Evolutionary conservation across 2,329 filamentous ascomycete species (phyloP).

Genomic region (Epichloe festucae): DNA sequence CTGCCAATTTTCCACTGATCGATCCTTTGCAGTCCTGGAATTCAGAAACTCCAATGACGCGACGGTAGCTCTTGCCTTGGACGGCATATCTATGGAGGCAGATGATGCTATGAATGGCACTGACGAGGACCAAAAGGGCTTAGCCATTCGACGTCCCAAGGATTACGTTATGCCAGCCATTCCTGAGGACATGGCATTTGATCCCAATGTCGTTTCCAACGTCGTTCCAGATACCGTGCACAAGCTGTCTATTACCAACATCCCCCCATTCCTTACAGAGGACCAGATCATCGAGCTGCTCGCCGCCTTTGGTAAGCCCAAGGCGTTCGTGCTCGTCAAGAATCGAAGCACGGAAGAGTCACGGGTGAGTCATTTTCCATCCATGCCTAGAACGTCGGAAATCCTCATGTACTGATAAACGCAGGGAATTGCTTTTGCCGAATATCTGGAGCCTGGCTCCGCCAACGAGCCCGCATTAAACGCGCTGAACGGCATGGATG

Average conservation of each 20-base stretch:
- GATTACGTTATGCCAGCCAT: conserved; percentile 90
- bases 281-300: conserved; percentile 87
- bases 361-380: conserved; percentile 39
- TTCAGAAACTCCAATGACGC: conserved; percentile 81
- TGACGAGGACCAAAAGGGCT: conserved; percentile 41
- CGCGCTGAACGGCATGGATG: conserved; percentile 82
- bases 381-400: conserved; percentile 9
- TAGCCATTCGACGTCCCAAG: conserved; percentile 77
- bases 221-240: conserved; percentile 83
- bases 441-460: conserved; percentile 62
- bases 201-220: conserved; percentile 64
- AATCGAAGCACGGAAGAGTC: conserved; percentile 78
- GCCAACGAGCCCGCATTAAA: conserved; percentile 79
- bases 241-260: conserved; percentile 87
- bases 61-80: conserved; percentile 79
- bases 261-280: conserved; percentile 77
- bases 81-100: conserved; percentile 79
- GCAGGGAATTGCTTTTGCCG: conserved; percentile 91
- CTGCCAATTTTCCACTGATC: conserved; percentile 69
- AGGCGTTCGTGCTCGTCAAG: conserved; percentile 82
- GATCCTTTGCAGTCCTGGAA: conserved; percentile 74
- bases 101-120: conserved; percentile 44
- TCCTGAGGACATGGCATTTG: conserved; percentile 57
- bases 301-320: conserved; percentile 82
- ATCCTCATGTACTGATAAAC: conserved; percentile 11